These are phyloP conservation scores for Alternaria ventricosa DNA, from an alignment of 2,329 filamentous ascomycete genomes.

Conservation along the genomic window DNA sequence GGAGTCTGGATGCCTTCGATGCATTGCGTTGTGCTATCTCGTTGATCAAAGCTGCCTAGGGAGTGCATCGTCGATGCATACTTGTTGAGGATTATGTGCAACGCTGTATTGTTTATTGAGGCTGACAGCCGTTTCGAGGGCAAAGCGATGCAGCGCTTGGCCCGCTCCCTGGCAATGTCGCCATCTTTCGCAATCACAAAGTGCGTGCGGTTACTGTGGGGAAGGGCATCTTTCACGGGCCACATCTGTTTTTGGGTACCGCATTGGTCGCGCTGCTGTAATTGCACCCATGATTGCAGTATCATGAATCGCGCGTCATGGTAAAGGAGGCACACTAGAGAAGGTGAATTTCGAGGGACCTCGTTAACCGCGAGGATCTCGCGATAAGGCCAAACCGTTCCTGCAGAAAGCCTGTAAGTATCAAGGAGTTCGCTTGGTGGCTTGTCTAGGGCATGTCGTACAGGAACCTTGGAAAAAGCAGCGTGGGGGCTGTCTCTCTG, in stretches of 20 bases:
- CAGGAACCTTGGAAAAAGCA: constrained; percentile 28
- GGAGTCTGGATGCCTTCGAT: not conserved
- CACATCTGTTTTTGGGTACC: constrained; percentile 21
- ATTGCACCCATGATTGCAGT: constrained; percentile 7
- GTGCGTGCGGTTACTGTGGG: constrained; percentile 32
- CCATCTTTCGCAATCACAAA: constrained; percentile 30
- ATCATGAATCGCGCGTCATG: constrained; percentile 17
- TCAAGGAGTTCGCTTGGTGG: constrained; percentile 19
- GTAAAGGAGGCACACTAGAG: constrained; percentile 3
- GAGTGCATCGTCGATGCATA: not conserved
- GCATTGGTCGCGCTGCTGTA: constrained; percentile 4
- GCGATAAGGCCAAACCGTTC: constrained; percentile 30
- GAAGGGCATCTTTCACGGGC: constrained; percentile 19
- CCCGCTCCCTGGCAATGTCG: constrained; percentile 25
- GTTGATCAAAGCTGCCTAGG: not conserved
- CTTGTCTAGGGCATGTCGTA: constrained; percentile 13
- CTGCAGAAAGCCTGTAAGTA: constrained; percentile 30
- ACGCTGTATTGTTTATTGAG: constrained; percentile 1
- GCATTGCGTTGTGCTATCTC: constrained; percentile 1
- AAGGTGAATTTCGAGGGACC: constrained; percentile 9
- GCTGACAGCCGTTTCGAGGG: constrained; percentile 9
- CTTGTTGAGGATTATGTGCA: not conserved
- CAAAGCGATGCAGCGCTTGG: constrained; percentile 16
- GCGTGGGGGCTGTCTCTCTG: constrained; percentile 37
- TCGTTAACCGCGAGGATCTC: constrained; percentile 14